Base-by-base conservation (phyloP, 495 filamentous ascomycete genomes). In the Rhizodiscina lignyota region DNA sequence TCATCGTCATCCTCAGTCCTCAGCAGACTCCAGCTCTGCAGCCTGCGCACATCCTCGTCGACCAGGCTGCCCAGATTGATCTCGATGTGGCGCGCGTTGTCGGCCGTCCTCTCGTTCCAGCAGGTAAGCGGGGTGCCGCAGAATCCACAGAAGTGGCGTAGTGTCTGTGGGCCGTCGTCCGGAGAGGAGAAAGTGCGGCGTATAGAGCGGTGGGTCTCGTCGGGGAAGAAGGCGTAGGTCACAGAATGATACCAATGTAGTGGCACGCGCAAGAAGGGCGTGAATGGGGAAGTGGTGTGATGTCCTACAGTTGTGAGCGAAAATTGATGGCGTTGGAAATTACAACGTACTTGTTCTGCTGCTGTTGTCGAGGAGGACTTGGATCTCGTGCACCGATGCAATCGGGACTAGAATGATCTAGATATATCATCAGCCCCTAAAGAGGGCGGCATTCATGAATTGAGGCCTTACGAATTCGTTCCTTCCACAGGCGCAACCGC, bases 101-200 rank as follows among this genome's bases (percentile, higher is more conserved):
- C 66, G 0, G 42, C 50, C 1, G 79, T 76, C 10, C 67, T 47
- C 49, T 91, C 83, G 34, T 70, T 73, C 84, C 84, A 92, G 42
- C 74, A 78, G 0, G 70, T 74, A 28, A 94, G 59, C 4, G 74
- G 75, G 1, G 82, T 87, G 15, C 85, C 85, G 50, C 85, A 92
- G 59, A 79, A 86, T 0, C 85, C 85, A 54, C 85, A 94, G 56
- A 94, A 94, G 35, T 80, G 70, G 31, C 81, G 76, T 51, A 72
- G 69, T 13, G 51, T 41, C 32, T 48, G 20, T 17, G 6, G 8
- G 30, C 8, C 8, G 6, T 6, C 30, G 30, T 32, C 18, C 20
- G 58, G 63, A 4, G 76, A 67, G 2, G 69, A 70, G 58, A 82
- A 89, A 20, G 63, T 65, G 16, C 79, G 69, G 23, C 73, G 77